phyloP scores from a whole-genome alignment of 2,329 filamentous ascomycete species.

The Bipolaris oryzae region DNA sequence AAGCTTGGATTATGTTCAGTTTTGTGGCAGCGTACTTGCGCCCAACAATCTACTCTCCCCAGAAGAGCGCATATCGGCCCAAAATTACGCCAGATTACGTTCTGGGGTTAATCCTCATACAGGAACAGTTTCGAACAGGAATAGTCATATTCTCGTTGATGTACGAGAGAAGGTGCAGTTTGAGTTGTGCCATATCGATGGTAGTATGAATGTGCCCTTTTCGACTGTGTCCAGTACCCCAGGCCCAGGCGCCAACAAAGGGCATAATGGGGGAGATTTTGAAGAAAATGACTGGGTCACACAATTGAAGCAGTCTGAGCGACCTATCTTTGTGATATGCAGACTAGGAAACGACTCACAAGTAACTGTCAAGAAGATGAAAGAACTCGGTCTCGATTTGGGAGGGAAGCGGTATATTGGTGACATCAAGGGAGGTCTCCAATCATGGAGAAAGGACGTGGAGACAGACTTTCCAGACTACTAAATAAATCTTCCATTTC shows the following conservation, averaged over 20 bases:
- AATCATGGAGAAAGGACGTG: constrained; percentile 72
- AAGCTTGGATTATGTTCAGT: constrained; percentile 80
- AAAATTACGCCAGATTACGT: constrained; percentile 60
- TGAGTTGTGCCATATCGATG: constrained; percentile 75
- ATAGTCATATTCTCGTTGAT: constrained; percentile 71
- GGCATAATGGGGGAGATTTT: constrained; percentile 10
- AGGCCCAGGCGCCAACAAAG: neutral
- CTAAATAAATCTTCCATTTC: constrained; percentile 31
- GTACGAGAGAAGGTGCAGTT: constrained; percentile 86
- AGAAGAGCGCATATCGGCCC: constrained; percentile 71
- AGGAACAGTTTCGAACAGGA: constrained; percentile 34
- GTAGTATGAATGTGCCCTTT: constrained; percentile 77
- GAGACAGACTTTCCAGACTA: constrained; percentile 66
- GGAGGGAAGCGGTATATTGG: constrained; percentile 65
- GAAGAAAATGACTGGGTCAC: constrained; percentile 38
- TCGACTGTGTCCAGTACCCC: constrained; percentile 55
- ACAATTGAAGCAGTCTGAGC: constrained; percentile 38
- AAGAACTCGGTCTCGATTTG: constrained; percentile 63
- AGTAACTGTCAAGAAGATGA: constrained; percentile 68
- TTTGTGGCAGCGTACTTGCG: constrained; percentile 72
- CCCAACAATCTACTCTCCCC: constrained; percentile 61
- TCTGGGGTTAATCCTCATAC: constrained; percentile 44
- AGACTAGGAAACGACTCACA: constrained; percentile 81
- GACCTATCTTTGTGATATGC: constrained; percentile 74
- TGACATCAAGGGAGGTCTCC: constrained; percentile 74